These are phyloP conservation scores for Leccinum disarticulatum DNA, from an alignment of 768 basidiomycete genomes.

Conservation along the genomic window DNA sequence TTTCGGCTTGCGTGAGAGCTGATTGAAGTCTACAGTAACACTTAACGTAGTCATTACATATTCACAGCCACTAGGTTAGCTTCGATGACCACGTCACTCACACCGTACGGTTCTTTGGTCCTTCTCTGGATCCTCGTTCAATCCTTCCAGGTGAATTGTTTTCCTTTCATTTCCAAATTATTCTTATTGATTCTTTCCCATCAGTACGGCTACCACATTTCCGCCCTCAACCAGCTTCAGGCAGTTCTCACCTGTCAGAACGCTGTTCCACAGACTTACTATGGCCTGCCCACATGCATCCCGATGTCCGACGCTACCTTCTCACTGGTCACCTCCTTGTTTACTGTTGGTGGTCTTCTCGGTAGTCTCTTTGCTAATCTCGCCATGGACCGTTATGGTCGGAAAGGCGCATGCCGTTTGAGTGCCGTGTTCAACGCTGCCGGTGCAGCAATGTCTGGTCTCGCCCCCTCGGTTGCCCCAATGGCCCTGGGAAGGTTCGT, in stretches of 20 bases:
- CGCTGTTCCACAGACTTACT: slow-evolving; percentile 12
- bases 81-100: slow-evolving; percentile 40
- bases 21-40: no score
- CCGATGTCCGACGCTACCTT: slow-evolving; percentile 76
- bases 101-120: slow-evolving; percentile 61
- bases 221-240: slow-evolving; percentile 87
- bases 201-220: slow-evolving; percentile 91
- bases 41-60: no score
- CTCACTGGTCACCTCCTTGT: slow-evolving; percentile 80
- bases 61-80: slow-evolving; percentile 4
- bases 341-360: slow-evolving; percentile 83
- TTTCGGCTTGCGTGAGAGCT: no score
- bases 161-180: background rate
- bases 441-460: slow-evolving; percentile 65
- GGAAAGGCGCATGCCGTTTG: slow-evolving; percentile 61
- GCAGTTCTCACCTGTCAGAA: slow-evolving; percentile 70
- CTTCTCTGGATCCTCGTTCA: slow-evolving; percentile 67
- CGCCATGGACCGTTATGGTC: slow-evolving; percentile 69
- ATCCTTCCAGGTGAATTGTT: slow-evolving; percentile 48
- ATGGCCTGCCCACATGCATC: slow-evolving; percentile 70
- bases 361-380: slow-evolving; percentile 71
- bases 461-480: slow-evolving; percentile 54
- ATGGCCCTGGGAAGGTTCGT: slow-evolving; percentile 68
- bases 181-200: background rate
- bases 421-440: slow-evolving; percentile 55